Percentiles rank a stretch among this genome's conserved stretches.
These are phyloP conservation scores for Tephrocybe sp. DNA, from an alignment of 768 basidiomycete species.

Conservation along the genomic window DNA sequence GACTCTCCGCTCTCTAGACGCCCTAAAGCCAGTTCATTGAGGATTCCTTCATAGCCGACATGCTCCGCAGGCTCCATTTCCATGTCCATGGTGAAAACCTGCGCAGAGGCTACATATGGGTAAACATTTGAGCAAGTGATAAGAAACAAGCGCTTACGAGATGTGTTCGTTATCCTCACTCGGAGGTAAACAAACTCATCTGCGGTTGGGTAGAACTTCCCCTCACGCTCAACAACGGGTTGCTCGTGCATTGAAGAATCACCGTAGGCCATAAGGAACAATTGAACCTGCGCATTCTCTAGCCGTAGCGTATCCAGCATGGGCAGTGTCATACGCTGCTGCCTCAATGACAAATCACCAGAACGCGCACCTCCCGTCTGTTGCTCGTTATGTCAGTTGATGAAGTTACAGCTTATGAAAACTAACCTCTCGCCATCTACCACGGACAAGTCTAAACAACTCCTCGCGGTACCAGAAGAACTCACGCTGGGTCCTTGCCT, in stretches of 20 bases:
- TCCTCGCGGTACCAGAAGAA: conserved; percentile 97
- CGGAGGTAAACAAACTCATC: conserved; percentile 67
- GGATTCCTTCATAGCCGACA: conserved; percentile 68
- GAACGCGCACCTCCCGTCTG: conserved; percentile 79
- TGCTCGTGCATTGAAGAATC: conserved; percentile 16
- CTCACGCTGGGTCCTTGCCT: conserved; percentile 69
- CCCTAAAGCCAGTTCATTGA: conserved; percentile 63
- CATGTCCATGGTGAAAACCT: conserved; percentile 54
- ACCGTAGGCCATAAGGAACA: conserved; percentile 46
- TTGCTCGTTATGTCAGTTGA: conserved; percentile 1
- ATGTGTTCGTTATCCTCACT: conserved; percentile 60
- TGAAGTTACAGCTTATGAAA: background rate
- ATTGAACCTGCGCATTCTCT: conserved; percentile 59
- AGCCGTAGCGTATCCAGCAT: conserved; percentile 80
- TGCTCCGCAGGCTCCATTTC: conserved; percentile 60
- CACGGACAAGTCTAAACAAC: conserved; percentile 66
- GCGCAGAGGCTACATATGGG: conserved; percentile 42
- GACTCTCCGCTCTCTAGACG: conserved; percentile 56
- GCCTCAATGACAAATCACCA: conserved; percentile 77
- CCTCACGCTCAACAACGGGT: conserved; percentile 29
- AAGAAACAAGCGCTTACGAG: conserved; percentile 45
- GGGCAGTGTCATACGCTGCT: conserved; percentile 70
- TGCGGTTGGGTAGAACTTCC: conserved; percentile 49
- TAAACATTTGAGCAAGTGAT: background rate
- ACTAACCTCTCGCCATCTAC: conserved; percentile 85